These are phyloP conservation scores for Epichloe gansuensis DNA, from an alignment of 2,329 filamentous ascomycete genomes.

Conservation along the genomic window DNA sequence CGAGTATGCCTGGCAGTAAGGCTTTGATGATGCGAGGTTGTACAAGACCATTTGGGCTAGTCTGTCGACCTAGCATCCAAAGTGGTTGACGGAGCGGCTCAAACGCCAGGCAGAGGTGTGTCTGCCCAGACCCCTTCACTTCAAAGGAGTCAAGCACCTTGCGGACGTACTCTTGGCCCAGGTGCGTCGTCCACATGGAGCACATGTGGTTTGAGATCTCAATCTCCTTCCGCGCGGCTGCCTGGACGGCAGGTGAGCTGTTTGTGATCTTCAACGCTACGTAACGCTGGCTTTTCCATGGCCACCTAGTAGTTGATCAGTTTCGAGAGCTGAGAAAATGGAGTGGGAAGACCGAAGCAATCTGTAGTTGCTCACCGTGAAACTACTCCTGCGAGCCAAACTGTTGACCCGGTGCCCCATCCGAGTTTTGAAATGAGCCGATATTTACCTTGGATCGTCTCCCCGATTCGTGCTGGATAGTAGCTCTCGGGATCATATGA, in stretches of 20 bases:
- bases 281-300: constrained; percentile 14
- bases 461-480: constrained; percentile 21
- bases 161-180: constrained; percentile 12
- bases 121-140: constrained; percentile 10
- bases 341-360: background rate
- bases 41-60: constrained; percentile 9
- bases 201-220: constrained; percentile 14
- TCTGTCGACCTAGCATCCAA: constrained; percentile 16
- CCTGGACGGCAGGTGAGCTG: constrained; percentile 12
- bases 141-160: constrained; percentile 14
- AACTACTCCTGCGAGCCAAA: constrained; percentile 23
- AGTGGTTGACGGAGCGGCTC: constrained; percentile 16
- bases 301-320: constrained; percentile 9
- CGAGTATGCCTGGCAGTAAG: constrained; percentile 23
- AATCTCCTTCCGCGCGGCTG: constrained; percentile 14
- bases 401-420: constrained; percentile 26
- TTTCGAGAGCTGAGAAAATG: background rate
- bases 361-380: constrained; percentile 13
- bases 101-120: constrained; percentile 13
- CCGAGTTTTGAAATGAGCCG: constrained; percentile 26
- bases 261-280: constrained; percentile 19
- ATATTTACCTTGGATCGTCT: constrained; percentile 22
- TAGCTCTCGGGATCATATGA: constrained; percentile 16
- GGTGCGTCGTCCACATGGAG: constrained; percentile 11
- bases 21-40: constrained; percentile 14